phyloP scores from a whole-genome alignment of 208 protist genomes.

The Leishmania martiniquensis region DNA sequence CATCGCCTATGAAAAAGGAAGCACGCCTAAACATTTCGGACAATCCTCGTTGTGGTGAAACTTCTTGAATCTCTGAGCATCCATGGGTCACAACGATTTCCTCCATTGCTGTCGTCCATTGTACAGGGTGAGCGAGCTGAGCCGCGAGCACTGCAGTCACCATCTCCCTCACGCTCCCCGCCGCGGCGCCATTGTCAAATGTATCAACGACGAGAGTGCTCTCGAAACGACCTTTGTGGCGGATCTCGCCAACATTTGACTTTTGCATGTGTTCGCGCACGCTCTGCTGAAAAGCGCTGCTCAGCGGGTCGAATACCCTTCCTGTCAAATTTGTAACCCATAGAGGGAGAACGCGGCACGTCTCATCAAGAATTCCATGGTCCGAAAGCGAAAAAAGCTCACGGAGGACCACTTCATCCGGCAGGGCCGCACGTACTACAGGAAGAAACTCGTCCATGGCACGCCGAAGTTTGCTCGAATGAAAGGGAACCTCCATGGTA shows the following conservation, averaged over 20 bases:
- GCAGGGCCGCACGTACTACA: slow-evolving; percentile 66
- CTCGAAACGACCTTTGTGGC: slow-evolving; percentile 72
- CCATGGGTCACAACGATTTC: slow-evolving; percentile 47
- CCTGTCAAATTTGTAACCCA: slow-evolving; percentile 91
- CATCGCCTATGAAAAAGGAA: slow-evolving; percentile 27
- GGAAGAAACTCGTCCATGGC: slow-evolving; percentile 78
- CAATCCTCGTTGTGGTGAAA: slow-evolving; percentile 61
- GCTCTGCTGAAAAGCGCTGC: slow-evolving; percentile 50
- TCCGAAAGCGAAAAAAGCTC: slow-evolving; percentile 45
- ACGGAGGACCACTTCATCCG: slow-evolving; percentile 61
- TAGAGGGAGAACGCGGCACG: slow-evolving; percentile 22
- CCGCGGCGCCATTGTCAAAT: slow-evolving; percentile 45
- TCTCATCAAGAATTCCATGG: not conserved
- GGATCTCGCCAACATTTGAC: slow-evolving; percentile 82
- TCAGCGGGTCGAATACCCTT: slow-evolving; percentile 61
- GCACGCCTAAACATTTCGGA: slow-evolving; percentile 80
- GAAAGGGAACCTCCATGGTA: slow-evolving; percentile 82
- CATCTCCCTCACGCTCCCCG: slow-evolving; percentile 65
- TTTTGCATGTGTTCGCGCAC: slow-evolving; percentile 49
- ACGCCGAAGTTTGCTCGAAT: slow-evolving; percentile 67
- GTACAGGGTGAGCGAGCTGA: slow-evolving; percentile 79
- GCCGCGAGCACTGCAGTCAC: slow-evolving; percentile 74
- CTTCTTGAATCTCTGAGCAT: slow-evolving; percentile 55
- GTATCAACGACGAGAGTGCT: slow-evolving; percentile 44
- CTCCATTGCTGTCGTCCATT: slow-evolving; percentile 87